Conservation (phyloP, 2,329 filamentous ascomycete genomes). For the Cladosporium sp. region DNA sequence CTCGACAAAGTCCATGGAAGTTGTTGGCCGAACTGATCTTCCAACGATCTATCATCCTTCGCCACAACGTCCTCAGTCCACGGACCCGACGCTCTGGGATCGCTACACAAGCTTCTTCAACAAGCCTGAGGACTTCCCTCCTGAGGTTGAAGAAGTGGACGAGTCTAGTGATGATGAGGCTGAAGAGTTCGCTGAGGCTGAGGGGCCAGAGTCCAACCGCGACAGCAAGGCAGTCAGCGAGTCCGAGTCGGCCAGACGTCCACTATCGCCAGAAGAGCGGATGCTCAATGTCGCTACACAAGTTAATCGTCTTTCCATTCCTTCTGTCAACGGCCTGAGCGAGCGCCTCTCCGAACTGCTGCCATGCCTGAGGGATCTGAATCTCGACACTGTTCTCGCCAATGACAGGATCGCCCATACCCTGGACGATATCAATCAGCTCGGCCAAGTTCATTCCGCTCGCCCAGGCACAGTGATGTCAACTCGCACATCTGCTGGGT, state of each 20-base stretch:
- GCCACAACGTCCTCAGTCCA: constrained; percentile 40
- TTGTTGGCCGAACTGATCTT: constrained; percentile 33
- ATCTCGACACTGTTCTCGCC: constrained; percentile 38
- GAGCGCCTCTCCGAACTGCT: constrained; percentile 48
- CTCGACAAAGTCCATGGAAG: constrained; percentile 41
- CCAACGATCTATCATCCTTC: constrained; percentile 36
- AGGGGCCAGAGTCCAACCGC: constrained; percentile 12
- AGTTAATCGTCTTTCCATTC: constrained; percentile 48
- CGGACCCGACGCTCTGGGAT: constrained; percentile 41
- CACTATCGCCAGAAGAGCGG: constrained; percentile 42
- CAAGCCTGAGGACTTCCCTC: constrained; percentile 41
- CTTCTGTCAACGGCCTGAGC: constrained; percentile 47
- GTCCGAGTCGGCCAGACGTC: constrained; percentile 26
- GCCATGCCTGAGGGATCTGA: constrained; percentile 44
- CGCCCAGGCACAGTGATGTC: constrained; percentile 37
- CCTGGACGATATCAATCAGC: constrained; percentile 38
- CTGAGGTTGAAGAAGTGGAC: constrained; percentile 26
- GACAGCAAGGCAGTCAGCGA: constrained; percentile 22
- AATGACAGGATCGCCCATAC: constrained; percentile 41
- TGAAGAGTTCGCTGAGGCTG: constrained; percentile 22
- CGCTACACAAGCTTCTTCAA: constrained; percentile 49
- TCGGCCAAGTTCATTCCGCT: constrained; percentile 23
- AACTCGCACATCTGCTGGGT: constrained; percentile 39
- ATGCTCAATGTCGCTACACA: constrained; percentile 44
- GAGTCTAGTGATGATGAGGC: constrained; percentile 25